Percentiles rank a stretch among this genome's conserved stretches.
Evolutionary conservation across 257 asterid genomes (phyloP).

Genomic region (Nyctanthes arbortristis): DNA sequence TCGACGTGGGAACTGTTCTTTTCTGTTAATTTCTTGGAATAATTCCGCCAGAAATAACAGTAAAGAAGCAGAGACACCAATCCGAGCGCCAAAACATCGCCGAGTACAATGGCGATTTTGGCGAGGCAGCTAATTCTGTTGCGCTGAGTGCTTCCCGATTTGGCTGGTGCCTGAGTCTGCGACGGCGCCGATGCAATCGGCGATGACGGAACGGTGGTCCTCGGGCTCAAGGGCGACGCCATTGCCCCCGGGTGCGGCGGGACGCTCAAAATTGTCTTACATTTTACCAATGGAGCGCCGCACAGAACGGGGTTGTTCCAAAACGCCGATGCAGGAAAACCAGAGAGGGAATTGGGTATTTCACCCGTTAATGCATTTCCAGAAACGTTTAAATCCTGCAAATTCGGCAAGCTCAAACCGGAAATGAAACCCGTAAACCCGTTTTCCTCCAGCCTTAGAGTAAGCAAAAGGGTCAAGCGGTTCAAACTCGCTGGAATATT

Average conservation of each 20-base stretch:
- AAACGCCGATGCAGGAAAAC: conserved; percentile 58
- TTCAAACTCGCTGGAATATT: conserved; percentile 42
- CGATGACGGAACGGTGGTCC: conserved; percentile 49
- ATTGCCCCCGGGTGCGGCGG: conserved; percentile 55
- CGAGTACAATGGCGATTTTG: conserved; percentile 62
- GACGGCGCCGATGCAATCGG: conserved; percentile 55
- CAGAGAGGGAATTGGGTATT: conserved; percentile 60
- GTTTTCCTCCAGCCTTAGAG: conserved; percentile 67
- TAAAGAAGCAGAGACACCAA: conserved; percentile 57
- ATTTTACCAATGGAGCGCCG: conserved; percentile 64
- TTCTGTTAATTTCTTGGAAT: conserved; percentile 27
- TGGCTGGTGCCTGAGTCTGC: conserved; percentile 33
- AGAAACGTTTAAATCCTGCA: conserved; percentile 81
- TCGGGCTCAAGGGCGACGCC: conserved; percentile 54
- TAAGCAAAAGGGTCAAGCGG: conserved; percentile 52
- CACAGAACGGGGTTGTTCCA: conserved; percentile 45
- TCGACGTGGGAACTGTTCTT: conserved; percentile 40
- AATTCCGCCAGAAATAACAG: conserved; percentile 60
- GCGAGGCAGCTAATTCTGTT: conserved; percentile 55
- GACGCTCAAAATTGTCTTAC: conserved; percentile 34
- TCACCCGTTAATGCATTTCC: conserved; percentile 49
- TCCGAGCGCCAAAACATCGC: conserved; percentile 56
- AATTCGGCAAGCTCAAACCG: conserved; percentile 38
- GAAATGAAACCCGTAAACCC: conserved; percentile 55
- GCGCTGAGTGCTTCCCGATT: conserved; percentile 25